Evolutionary conservation across 345 rosid genomes (phyloP).

Genomic region (Linum lewisii): DNA sequence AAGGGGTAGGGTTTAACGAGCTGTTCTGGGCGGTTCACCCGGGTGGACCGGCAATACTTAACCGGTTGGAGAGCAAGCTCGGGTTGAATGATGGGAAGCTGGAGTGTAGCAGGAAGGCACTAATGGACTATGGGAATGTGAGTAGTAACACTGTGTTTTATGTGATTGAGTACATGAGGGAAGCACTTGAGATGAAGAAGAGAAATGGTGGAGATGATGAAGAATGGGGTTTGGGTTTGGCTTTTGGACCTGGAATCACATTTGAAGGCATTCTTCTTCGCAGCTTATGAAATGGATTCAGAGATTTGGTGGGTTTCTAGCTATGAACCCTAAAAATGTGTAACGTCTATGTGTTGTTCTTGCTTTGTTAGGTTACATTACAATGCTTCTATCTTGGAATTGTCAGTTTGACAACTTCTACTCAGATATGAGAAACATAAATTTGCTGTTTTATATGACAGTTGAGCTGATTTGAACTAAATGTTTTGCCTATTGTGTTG

Average conservation of each 20-base stretch:
- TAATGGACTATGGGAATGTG: slow-evolving; percentile 88
- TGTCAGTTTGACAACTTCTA: no score
- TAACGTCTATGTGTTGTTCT: no score
- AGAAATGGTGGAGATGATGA: not conserved
- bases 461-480: no score
- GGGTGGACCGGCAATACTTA: slow-evolving; percentile 93
- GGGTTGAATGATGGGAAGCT: slow-evolving; percentile 66
- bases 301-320: no score
- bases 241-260: slow-evolving; percentile 96
- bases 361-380: no score
- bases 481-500: no score
- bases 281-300: not conserved
- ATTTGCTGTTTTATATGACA: no score
- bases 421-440: no score
- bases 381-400: no score
- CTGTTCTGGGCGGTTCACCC: slow-evolving; percentile 99
- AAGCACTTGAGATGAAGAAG: slow-evolving; percentile 48
- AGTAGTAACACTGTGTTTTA: slow-evolving; percentile 90
- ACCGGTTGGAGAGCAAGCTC: slow-evolving; percentile 71
- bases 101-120: slow-evolving; percentile 71
- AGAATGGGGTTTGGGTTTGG: slow-evolving; percentile 80
- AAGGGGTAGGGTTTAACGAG: slow-evolving; percentile 45
- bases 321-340: no score
- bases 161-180: slow-evolving; percentile 83
- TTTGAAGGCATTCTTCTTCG: slow-evolving; percentile 73